phyloP scores from a whole-genome alignment of 2,329 filamentous ascomycete genomes.

The Fusarium brachygibbosum region DNA sequence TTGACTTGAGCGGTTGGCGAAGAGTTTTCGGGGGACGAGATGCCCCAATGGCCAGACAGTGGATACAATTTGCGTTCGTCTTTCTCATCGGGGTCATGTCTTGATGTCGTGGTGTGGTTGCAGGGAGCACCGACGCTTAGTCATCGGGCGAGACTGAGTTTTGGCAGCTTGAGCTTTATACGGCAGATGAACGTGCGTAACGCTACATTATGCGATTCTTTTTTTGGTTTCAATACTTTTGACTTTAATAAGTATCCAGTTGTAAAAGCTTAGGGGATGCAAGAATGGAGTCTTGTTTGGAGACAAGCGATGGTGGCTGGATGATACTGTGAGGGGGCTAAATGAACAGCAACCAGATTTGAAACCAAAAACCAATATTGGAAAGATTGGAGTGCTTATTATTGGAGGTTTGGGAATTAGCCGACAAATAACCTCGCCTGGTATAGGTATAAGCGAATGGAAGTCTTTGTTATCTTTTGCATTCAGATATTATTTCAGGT shows the following conservation, averaged over 20 bases:
- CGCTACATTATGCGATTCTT: neutral
- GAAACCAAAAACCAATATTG: conserved; percentile 23
- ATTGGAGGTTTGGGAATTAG: conserved; percentile 22
- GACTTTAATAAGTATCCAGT: neutral
- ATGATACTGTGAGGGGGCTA: conserved; percentile 10
- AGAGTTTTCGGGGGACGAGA: conserved; percentile 40
- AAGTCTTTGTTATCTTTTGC: neutral
- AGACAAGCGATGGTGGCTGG: conserved; percentile 4
- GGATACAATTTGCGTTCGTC: conserved; percentile 44
- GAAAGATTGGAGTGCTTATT: conserved; percentile 9
- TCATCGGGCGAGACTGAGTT: conserved; percentile 26
- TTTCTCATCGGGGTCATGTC: conserved; percentile 45
- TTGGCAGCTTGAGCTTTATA: neutral
- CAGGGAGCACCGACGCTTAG: conserved; percentile 42
- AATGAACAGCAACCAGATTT: conserved; percentile 11
- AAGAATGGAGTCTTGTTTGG: neutral
- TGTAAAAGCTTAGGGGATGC: neutral
- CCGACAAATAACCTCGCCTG: conserved; percentile 11
- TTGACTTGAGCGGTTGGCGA: conserved; percentile 24
- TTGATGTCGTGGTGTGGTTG: conserved; percentile 47
- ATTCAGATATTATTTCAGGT: neutral
- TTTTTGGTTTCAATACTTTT: neutral
- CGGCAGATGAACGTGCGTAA: neutral
- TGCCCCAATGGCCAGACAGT: conserved; percentile 48
- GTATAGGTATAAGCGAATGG: conserved; percentile 4